These are phyloP conservation scores for Euphorbia pulcherrima DNA, from an alignment of 345 rosid species.

Conservation along the genomic window DNA sequence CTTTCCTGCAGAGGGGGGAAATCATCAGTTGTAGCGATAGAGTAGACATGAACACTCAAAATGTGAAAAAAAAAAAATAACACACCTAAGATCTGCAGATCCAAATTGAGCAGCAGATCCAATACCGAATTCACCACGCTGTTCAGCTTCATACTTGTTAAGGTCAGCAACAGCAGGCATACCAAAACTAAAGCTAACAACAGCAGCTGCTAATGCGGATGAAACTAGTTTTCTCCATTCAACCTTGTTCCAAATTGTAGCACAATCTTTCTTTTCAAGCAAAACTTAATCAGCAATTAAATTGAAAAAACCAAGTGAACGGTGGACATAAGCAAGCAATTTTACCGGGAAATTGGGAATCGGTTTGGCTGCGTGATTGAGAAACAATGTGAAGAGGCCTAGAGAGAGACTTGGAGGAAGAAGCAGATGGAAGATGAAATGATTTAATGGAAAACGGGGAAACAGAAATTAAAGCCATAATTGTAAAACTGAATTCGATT, in stretches of 20 bases:
- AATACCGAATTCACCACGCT: slow-evolving; percentile 81
- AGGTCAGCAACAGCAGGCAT: slow-evolving; percentile 75
- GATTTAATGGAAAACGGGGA: slow-evolving; percentile 30
- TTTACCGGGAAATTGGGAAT: slow-evolving; percentile 24
- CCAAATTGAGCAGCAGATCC: slow-evolving; percentile 94
- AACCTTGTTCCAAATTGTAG: slow-evolving; percentile 19
- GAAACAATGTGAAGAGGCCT: slow-evolving; percentile 29
- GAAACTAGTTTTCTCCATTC: slow-evolving; percentile 47
- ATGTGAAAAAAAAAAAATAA: not conserved
- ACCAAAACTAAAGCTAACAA: slow-evolving; percentile 45
- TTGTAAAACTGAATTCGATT: not conserved
- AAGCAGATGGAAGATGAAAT: slow-evolving; percentile 13
- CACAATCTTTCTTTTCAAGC: slow-evolving; percentile 51
- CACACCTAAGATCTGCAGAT: slow-evolving; percentile 74
- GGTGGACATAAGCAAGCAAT: too few species aligned
- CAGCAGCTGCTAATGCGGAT: slow-evolving; percentile 58
- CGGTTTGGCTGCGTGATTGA: slow-evolving; percentile 20
- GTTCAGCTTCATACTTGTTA: slow-evolving; percentile 78
- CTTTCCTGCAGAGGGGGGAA: slow-evolving; percentile 53
- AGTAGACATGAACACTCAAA: not conserved
- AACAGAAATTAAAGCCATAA: slow-evolving; percentile 40
- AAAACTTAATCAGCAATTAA: slow-evolving; percentile 21
- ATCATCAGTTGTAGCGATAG: slow-evolving; percentile 6
- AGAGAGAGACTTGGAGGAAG: slow-evolving; percentile 19
- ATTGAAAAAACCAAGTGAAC: not conserved